Conservation (phyloP, 345 rosid genomes). For the Salix udensis region DNA sequence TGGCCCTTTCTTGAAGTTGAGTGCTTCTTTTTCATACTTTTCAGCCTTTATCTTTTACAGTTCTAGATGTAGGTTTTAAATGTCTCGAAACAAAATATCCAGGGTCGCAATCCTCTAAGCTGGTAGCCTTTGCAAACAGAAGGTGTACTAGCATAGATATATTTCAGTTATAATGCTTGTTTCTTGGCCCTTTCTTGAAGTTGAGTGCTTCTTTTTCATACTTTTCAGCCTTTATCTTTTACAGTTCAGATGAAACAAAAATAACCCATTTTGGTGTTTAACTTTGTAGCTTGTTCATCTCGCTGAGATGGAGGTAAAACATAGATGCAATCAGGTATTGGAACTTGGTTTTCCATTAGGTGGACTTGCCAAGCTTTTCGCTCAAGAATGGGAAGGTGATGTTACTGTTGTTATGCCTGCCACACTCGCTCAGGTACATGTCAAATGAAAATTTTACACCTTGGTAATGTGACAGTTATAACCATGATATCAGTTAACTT, state of each 20-base stretch:
- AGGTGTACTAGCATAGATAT: background rate
- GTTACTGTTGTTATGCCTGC: conserved; percentile 98
- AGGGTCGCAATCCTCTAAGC: background rate
- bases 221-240: background rate
- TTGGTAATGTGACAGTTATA: background rate
- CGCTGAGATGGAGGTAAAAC: conserved; percentile 94
- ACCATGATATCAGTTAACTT: background rate
- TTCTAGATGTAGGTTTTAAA: background rate
- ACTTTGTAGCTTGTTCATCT: conserved; percentile 73
- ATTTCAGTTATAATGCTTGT: background rate
- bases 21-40: background rate
- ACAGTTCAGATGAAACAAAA: background rate
- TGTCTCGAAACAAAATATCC: too few relatives aligned
- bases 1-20: background rate
- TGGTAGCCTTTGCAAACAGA: background rate
- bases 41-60: background rate
- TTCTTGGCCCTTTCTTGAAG: background rate
- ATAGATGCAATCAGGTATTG: conserved; percentile 79
- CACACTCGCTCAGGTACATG: conserved; percentile 81
- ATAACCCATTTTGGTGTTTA: background rate
- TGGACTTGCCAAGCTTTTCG: conserved; percentile 85
- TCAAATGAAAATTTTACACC: conserved; percentile 3
- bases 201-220: background rate
- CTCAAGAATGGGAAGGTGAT: conserved; percentile 99
- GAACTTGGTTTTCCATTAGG: conserved; percentile 95